Conservation (phyloP, 2,329 filamentous ascomycete genomes). For the Acrodontium crateriforme region DNA sequence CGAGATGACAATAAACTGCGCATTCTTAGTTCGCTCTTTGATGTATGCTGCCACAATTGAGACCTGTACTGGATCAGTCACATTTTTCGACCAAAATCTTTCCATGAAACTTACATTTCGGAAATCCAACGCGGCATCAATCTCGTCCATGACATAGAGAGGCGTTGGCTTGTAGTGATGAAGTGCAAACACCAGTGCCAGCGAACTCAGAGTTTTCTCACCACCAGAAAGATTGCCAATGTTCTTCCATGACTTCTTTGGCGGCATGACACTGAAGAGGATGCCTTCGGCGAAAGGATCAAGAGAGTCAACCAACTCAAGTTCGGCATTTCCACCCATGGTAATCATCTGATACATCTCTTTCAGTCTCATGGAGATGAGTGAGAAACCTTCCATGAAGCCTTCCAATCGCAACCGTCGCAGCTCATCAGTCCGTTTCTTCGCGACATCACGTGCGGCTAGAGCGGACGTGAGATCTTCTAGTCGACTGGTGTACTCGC, state of each 20-base stretch:
- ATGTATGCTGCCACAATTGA: slow-evolving; percentile 98
- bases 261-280: slow-evolving; percentile 94
- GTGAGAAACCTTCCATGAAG: slow-evolving; percentile 96
- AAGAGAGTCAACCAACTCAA: slow-evolving; percentile 89
- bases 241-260: slow-evolving; percentile 99
- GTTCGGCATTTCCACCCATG: slow-evolving; percentile 95
- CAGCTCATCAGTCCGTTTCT: slow-evolving; percentile 84
- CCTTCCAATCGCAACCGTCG: slow-evolving; percentile 81
- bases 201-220: slow-evolving; percentile 86
- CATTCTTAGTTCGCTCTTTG: slow-evolving; percentile 98
- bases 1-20: slow-evolving; percentile 97
- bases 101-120: slow-evolving; percentile 70
- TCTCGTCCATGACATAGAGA: slow-evolving; percentile 98
- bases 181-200: slow-evolving; percentile 93
- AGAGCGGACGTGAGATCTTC: slow-evolving; percentile 72
- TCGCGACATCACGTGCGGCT: slow-evolving; percentile 65
- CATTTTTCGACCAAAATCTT: background rate
- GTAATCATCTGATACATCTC: slow-evolving; percentile 99
- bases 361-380: slow-evolving; percentile 86
- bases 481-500: slow-evolving; percentile 70
- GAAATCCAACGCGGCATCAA: slow-evolving; percentile 95
- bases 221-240: slow-evolving; percentile 91
- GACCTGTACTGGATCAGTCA: slow-evolving; percentile 41
- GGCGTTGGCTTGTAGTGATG: slow-evolving; percentile 98
- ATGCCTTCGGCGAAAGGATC: slow-evolving; percentile 97